Evolutionary conservation across 768 basidiomycete genomes (phyloP), one percentile per base, ranked within the genome.

Genomic region (Trametes sanguinea): DNA sequence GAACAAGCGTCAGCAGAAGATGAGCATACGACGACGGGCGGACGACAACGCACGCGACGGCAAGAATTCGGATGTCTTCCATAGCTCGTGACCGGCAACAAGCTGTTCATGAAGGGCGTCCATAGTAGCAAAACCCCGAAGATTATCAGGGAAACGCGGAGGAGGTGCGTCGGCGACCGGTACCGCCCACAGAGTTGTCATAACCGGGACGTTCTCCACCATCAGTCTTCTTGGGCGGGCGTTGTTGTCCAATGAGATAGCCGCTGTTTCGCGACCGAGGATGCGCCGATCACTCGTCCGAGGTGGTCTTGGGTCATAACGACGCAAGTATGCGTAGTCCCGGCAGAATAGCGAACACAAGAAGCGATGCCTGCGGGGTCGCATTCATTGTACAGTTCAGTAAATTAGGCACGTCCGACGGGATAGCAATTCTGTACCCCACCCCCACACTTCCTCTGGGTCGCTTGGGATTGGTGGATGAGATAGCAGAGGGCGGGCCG

Each of bases 81-180:
- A 10, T 44, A 33, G 67, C 70, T 67, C 70, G 68, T 71, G 70
- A 71, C 67, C 68, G 61, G 6, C 29, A 33, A 8, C n/a, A 17
- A 29, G 22, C 16, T 39, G 39, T 29, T 10, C 6, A 13, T 33
- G 42, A 51, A 57, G 57, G 33, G 43, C 22, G 33, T 10, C 22
- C 3, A 22, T 10, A 37, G 35, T 52, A 39, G 27, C 40, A 60
- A 61, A 62, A 42, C 48, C 29, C 65, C 65, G 65, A 66, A 39
- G 57, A 62, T 62, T 63, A 55, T 22, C 50, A 60, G 39, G 54
- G 22, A 42, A 32, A 35, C 42, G 47, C 29, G 14, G 6, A 22
- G 16, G 2, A 30, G 39, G 27, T 22, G 42, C 14, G 17, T 14
- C 22, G 3, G 42, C 22, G 17, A 45, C 16, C 17, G 48, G 29